Base-by-base conservation (phyloP, 2,329 filamentous ascomycete genomes). In the Colletotrichum destructivum region DNA sequence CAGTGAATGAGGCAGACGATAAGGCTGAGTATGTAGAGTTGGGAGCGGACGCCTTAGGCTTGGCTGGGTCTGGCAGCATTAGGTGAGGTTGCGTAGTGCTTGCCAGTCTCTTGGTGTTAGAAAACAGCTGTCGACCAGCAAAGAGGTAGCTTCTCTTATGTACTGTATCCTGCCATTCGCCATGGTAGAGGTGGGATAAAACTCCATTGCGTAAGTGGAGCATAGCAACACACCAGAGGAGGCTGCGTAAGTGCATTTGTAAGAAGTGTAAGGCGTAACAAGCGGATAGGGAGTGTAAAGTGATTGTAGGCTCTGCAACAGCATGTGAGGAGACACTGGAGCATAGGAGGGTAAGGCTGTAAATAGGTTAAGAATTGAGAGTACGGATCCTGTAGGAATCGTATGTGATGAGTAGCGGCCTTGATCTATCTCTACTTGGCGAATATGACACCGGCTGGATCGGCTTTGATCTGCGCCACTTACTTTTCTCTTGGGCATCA, bases 121-220 rank as follows among this genome's bases (percentile, higher is more conserved):
- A 62, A 1, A 62, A 13, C 15, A 47, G 42, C 3, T 47, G 40
- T 23, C 62, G 65, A 51, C 65, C 56, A 3, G 40, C 51, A 31
- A 51, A 11, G 9, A 44, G 12, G 26, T 35, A 44, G 13, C 35
- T 31, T 16, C 21, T 44, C 1, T 18, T 18, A 5, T 63, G 66
- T 12, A 18, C 16, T 3, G 44, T 7, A 8, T 64, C 52, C 12
- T 38, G 21, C 44, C 35, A 15, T 6, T 13, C 46, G 35, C 46
- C 35, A 3, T 59, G 54, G 7, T 59, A 40, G 5, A 44, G 52
- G 47, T 38, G 38, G 11, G 46, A 46, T 3, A 52, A 15, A 13
- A 15, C 54, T 15, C 66, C 61, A 12, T 15, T 57, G 40, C 52
- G 49, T 21, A 65, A 13, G 23, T 31, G 40, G 6, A 69, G 54